Conservation (phyloP, 1,284 basidiomycete genomes). For the Ceratobasidium sp. region DNA sequence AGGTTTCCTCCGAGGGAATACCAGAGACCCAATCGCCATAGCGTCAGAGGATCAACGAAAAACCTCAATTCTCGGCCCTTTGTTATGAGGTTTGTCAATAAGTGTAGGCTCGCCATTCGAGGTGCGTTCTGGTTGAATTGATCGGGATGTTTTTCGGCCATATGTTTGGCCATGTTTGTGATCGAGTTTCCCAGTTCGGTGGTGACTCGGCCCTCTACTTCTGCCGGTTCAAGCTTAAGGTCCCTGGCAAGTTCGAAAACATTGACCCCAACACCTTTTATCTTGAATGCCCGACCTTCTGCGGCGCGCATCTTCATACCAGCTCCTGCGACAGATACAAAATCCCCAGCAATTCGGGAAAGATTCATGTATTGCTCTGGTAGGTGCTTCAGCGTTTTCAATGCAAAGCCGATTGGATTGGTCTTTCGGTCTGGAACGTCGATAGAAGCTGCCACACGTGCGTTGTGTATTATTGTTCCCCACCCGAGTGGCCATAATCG, state of each 20-base stretch:
- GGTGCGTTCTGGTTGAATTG: background rate
- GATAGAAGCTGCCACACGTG: background rate
- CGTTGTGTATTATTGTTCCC: background rate
- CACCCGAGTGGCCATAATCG: background rate
- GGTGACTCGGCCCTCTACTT: background rate
- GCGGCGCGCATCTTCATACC: background rate
- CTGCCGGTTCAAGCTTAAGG: background rate
- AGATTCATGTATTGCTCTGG: background rate
- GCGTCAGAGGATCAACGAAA: background rate
- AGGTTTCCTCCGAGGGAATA: background rate
- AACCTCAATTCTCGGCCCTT: background rate
- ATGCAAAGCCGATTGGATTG: background rate
- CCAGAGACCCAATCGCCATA: conserved; percentile 3
- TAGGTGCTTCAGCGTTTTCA: background rate
- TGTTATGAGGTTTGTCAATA: background rate
- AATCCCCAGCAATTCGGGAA: background rate
- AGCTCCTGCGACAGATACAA: background rate
- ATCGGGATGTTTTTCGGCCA: background rate
- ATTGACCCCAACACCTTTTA: background rate
- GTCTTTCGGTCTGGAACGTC: background rate
- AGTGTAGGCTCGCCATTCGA: background rate
- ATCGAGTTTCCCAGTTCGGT: background rate
- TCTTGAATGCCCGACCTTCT: background rate
- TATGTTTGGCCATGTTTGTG: background rate
- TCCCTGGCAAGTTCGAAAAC: background rate